phyloP scores from a whole-genome alignment of 2,329 filamentous ascomycete genomes.

The Gyromitra esculenta region DNA sequence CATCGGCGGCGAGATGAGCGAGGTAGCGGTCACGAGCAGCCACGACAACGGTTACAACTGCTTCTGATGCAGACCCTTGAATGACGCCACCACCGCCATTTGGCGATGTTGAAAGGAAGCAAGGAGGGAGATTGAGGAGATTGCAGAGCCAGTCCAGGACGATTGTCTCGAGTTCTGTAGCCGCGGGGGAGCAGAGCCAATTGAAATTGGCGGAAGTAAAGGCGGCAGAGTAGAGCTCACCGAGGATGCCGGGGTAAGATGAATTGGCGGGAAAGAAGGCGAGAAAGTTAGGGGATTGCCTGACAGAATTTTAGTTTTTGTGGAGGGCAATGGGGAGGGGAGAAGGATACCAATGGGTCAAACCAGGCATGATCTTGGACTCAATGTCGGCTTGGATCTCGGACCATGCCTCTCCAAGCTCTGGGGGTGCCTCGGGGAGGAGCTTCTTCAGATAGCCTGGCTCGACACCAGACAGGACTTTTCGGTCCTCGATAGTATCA shows the following conservation, averaged over 20 bases:
- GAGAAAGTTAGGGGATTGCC: constrained; percentile 92
- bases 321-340: neutral
- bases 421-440: constrained; percentile 74
- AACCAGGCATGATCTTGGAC: constrained; percentile 84
- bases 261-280: constrained; percentile 89
- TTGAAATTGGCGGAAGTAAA: constrained; percentile 95
- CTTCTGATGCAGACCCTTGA: constrained; percentile 88
- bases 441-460: constrained; percentile 87
- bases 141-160: constrained; percentile 91
- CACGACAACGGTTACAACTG: constrained; percentile 84
- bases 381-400: constrained; percentile 86
- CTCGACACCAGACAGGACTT: constrained; percentile 78
- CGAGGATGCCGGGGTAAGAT: constrained; percentile 85
- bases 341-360: constrained; percentile 80
- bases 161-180: constrained; percentile 92
- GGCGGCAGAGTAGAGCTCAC: constrained; percentile 88
- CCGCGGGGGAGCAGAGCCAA: constrained; percentile 92
- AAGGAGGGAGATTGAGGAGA: constrained; percentile 75
- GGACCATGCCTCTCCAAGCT: constrained; percentile 76
- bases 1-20: constrained; percentile 63
- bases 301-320: constrained; percentile 54
- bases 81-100: constrained; percentile 87
- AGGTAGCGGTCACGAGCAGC: constrained; percentile 85
- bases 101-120: constrained; percentile 77
- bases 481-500: constrained; percentile 74